phyloP scores from a whole-genome alignment of 2,329 filamentous ascomycete genomes.

The Penicillium oxalicum region DNA sequence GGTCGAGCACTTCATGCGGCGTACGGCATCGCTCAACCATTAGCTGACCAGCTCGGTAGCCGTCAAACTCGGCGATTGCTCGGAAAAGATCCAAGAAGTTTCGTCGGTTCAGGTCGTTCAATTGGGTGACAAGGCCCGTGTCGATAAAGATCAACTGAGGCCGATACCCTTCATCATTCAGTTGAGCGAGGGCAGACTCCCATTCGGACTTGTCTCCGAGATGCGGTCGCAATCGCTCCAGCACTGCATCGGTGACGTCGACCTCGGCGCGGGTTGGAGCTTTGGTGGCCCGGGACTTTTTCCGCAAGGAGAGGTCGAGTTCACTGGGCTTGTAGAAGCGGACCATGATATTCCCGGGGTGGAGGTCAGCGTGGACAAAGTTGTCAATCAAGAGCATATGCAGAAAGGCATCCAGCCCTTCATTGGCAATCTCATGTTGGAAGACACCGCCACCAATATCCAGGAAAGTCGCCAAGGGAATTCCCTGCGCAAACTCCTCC shows the following conservation, averaged over 20 bases:
- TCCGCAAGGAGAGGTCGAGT: conserved; percentile 56
- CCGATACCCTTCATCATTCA: conserved; percentile 81
- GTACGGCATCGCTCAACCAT: conserved; percentile 96
- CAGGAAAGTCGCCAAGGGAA: conserved; percentile 83
- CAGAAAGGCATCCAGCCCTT: conserved; percentile 90
- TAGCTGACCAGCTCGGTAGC: conserved; percentile 86
- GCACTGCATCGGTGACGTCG: conserved; percentile 82
- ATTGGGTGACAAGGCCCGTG: conserved; percentile 87
- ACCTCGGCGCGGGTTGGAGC: conserved; percentile 47
- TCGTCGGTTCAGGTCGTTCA: conserved; percentile 75
- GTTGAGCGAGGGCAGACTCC: conserved; percentile 64
- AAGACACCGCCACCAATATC: conserved; percentile 88
- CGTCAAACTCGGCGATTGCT: conserved; percentile 91
- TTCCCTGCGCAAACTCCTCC: conserved; percentile 92
- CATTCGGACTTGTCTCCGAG: conserved; percentile 63
- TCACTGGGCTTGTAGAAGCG: conserved; percentile 85
- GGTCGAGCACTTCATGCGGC: conserved; percentile 79
- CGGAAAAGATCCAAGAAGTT: conserved; percentile 97
- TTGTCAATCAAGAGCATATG: conserved; percentile 97
- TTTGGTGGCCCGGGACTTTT: conserved; percentile 38
- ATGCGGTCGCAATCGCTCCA: conserved; percentile 71
- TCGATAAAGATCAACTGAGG: conserved; percentile 97
- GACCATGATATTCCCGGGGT: conserved; percentile 99
- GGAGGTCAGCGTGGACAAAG: conserved; percentile 92
- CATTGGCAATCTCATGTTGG: conserved; percentile 87